Conservation (phyloP, 805 yeast species). For the Danielia reshetovae region DNA sequence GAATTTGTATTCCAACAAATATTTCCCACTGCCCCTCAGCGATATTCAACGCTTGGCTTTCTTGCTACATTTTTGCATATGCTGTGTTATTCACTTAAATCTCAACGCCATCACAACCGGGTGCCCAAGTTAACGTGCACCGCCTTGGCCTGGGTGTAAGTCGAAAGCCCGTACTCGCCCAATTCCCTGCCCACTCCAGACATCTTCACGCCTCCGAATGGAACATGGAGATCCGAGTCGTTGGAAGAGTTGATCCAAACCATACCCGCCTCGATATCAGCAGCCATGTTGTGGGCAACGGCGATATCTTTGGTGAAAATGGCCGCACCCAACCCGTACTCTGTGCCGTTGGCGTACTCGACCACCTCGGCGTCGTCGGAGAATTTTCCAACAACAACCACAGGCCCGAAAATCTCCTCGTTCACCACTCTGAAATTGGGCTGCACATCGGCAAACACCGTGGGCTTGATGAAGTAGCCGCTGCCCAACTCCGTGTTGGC, state of each 20-base stretch:
- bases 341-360: conserved; percentile 63
- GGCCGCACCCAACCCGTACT: conserved; percentile 81
- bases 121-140: conserved; percentile 64
- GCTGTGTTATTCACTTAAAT: no score
- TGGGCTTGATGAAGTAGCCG: conserved; percentile 73
- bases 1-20: no score
- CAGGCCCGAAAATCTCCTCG: conserved; percentile 91
- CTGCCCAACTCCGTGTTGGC: conserved; percentile 32
- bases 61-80: no score
- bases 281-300: conserved; percentile 61
- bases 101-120: conserved; percentile 29
- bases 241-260: conserved; percentile 70
- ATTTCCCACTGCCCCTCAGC: no score
- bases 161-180: conserved; percentile 66
- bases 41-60: no score
- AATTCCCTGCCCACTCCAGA: conserved; percentile 81
- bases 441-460: conserved; percentile 68
- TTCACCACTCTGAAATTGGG: conserved; percentile 61
- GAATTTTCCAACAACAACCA: conserved; percentile 66
- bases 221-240: conserved; percentile 60
- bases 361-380: conserved; percentile 64
- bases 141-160: conserved; percentile 73
- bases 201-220: conserved; percentile 79
- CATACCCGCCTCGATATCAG: conserved; percentile 60
- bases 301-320: conserved; percentile 67